phyloP scores from a whole-genome alignment of 306 rosid species.

The Pyrus betulifolia region DNA sequence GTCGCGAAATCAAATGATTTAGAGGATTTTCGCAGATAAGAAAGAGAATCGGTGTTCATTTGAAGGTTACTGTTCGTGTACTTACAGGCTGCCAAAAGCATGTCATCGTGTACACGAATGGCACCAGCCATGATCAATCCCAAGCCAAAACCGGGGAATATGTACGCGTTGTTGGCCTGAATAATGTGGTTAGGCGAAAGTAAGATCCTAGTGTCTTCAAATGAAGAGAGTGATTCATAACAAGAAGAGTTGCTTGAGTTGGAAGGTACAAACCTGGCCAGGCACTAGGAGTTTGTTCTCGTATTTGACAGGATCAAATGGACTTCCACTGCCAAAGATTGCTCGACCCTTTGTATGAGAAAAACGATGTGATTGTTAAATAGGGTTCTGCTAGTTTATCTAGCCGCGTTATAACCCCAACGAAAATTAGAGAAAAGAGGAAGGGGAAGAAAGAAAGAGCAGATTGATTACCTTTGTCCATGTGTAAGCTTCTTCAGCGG shows the following conservation, averaged over 20 bases:
- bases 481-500: slow-evolving; percentile 94
- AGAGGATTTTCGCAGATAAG: not conserved
- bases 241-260: not conserved
- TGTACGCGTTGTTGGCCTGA: slow-evolving; percentile 97
- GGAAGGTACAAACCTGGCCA: slow-evolving; percentile 65
- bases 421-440: not conserved
- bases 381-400: not conserved
- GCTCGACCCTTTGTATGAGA: slow-evolving; percentile 61
- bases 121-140: slow-evolving; percentile 96
- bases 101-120: slow-evolving; percentile 81
- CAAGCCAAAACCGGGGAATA: slow-evolving; percentile 91
- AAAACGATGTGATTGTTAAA: slow-evolving; percentile 1
- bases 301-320: slow-evolving; percentile 71
- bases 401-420: not conserved
- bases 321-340: slow-evolving; percentile 93
- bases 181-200: slow-evolving; percentile 18
- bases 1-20: slow-evolving; percentile 15
- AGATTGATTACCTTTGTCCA: slow-evolving; percentile 70
- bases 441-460: not conserved
- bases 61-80: not conserved
- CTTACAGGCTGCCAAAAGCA: slow-evolving; percentile 99
- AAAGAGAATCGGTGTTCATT: not conserved
- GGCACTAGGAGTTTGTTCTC: slow-evolving; percentile 67
- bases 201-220: slow-evolving; percentile 14
- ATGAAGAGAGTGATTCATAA: slow-evolving; percentile 5